Evolutionary conservation across 441 rosid genomes (phyloP), one percentile per base, ranked within the genome.

Genomic region (Jatropha podagrica): DNA sequence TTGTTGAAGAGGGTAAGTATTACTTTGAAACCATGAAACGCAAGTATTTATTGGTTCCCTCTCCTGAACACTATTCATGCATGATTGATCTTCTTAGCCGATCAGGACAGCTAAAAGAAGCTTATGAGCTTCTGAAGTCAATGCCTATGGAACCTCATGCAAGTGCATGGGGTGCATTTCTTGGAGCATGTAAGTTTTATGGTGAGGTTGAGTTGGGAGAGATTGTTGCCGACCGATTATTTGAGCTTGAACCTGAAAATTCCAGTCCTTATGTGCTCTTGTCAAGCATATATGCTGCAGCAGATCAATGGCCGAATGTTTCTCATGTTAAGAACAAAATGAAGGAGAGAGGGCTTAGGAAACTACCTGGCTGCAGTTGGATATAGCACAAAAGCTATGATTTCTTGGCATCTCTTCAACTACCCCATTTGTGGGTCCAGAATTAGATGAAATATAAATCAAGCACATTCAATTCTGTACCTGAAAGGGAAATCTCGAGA

Each of bases 131-230:
- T 75, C 70, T 92, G 26, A 84, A 81, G 70, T 77, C 84, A 9
- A 85, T 87, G 87, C 91, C 97, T 26, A 81, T 87, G 79, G 88
- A 89, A 71, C 86, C 93, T 75, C 74, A 85, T 77, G 87, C 89
- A n/a, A 78, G 95, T 82, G 92, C 90, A 8, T 92, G 97, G 97
- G 95, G 94, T 71, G 92, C 98, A 23, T 85, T 92, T 76, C 90
- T 92, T 55, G 92, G 91, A 68, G 95, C 89, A 51, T 91, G 98
- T 78, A 85, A 85, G 78, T 76, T 87, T 46, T 83, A 90, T 78
- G 78, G 85, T 48, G 81, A 90, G 71, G 77, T 82, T 76, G 92
- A 90, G 82, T 79, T 94, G 37, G 92, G 89, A 48, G 83, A 87
- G 83, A 65, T 76, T 74, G 91, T 86, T 60, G 91, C 92, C 7